Conservation (phyloP, 805 yeast genomes). For the Saccharomyces paradoxus region DNA sequence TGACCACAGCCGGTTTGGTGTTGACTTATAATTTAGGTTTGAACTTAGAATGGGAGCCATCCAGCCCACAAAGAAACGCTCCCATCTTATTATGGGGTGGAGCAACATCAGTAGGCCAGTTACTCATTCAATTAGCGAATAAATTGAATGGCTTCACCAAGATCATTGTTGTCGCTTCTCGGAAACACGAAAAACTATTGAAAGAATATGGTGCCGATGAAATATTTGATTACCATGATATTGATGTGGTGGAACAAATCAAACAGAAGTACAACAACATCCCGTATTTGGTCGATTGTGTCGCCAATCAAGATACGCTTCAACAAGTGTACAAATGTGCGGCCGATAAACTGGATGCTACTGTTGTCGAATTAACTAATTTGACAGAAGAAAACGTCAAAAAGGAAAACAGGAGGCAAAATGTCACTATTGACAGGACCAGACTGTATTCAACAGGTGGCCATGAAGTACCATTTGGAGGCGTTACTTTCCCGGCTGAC, state of each 20-base stretch:
- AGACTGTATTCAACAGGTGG: constrained; percentile 35
- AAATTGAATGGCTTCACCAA: constrained; percentile 33
- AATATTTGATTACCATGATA: constrained; percentile 43
- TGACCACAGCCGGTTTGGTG: constrained; percentile 41
- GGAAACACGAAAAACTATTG: constrained; percentile 34
- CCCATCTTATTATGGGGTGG: constrained; percentile 56
- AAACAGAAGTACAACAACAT: constrained; percentile 26
- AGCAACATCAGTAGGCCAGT: constrained; percentile 54
- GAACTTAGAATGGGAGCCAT: constrained; percentile 21
- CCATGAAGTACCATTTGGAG: constrained; percentile 27
- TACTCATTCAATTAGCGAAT: constrained; percentile 52
- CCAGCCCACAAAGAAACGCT: constrained; percentile 28
- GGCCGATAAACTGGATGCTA: constrained; percentile 27
- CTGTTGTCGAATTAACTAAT: constrained; percentile 31
- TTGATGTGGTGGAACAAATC: constrained; percentile 37
- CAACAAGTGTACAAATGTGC: constrained; percentile 30
- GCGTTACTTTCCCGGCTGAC: constrained; percentile 17
- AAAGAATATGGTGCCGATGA: constrained; percentile 42
- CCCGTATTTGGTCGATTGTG: constrained; percentile 29
- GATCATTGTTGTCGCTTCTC: constrained; percentile 43
- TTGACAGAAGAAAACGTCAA: constrained; percentile 18
- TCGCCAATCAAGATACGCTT: constrained; percentile 27
- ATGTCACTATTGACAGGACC: constrained; percentile 30
- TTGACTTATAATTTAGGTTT: constrained; percentile 24
- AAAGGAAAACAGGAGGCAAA: constrained; percentile 25